Evolutionary conservation across 2,329 filamentous ascomycete species (phyloP).

Genomic region (Septoria petroselini): DNA sequence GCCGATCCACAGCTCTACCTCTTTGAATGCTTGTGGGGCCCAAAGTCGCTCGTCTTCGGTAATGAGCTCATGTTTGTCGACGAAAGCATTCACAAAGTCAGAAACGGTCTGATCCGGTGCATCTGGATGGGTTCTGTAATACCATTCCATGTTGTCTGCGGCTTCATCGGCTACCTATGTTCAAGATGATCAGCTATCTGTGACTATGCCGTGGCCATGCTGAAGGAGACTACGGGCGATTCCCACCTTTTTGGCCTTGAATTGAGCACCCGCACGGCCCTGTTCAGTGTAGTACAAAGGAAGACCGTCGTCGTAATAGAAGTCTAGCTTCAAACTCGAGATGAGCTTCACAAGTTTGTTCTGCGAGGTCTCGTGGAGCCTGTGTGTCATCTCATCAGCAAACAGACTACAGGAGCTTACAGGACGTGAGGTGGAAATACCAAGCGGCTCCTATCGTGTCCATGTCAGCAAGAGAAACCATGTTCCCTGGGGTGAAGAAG

Average conservation of each 20-base stretch:
- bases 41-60: conserved; percentile 44
- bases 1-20: conserved; percentile 47
- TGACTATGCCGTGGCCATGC: too few relatives aligned
- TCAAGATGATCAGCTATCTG: too few relatives aligned
- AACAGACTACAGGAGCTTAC: too few relatives aligned
- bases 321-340: conserved; percentile 43
- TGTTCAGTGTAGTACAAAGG: conserved; percentile 45
- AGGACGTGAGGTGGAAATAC: too few relatives aligned
- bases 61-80: conserved; percentile 43
- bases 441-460: conserved; percentile 42
- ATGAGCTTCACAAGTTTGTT: conserved; percentile 47
- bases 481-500: conserved; percentile 30
- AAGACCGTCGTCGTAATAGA: conserved; percentile 47
- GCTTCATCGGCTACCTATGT: conserved; percentile 41
- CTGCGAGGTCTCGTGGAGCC: conserved; percentile 47
- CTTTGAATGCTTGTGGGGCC: conserved; percentile 46
- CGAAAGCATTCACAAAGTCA: conserved; percentile 44
- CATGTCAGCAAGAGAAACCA: conserved; percentile 23
- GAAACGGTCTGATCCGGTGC: conserved; percentile 43
- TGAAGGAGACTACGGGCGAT: conserved; percentile 14
- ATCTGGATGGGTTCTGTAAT: conserved; percentile 42
- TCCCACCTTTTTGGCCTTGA: conserved; percentile 45
- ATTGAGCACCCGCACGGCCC: conserved; percentile 44
- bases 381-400: too few relatives aligned
- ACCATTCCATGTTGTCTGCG: conserved; percentile 44